phyloP scores from a whole-genome alignment of 768 basidiomycete species.

The Hericium rajendrae region DNA sequence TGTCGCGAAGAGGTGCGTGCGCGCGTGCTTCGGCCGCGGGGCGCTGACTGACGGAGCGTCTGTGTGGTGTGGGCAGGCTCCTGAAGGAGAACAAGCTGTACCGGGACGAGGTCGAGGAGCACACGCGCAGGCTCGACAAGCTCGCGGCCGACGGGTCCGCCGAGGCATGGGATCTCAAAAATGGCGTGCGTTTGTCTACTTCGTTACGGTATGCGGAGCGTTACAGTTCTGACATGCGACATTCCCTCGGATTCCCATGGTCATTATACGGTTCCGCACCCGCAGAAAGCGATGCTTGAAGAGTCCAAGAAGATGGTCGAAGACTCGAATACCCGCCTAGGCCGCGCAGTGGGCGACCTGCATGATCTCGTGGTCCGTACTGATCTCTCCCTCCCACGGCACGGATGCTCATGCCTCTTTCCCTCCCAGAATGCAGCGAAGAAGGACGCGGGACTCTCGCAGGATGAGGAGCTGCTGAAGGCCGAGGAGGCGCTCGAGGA shows the following conservation, averaged over 20 bases:
- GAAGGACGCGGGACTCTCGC: constrained; percentile 27
- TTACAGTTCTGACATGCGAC: no score
- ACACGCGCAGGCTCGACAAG: constrained; percentile 49
- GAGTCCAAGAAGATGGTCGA: constrained; percentile 75
- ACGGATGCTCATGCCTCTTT: background rate
- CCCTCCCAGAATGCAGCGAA: constrained; percentile 32
- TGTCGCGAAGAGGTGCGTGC: constrained; percentile 46
- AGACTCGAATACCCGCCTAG: constrained; percentile 52
- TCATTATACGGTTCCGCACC: background rate
- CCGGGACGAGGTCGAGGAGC: constrained; percentile 51
- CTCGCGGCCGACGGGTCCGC: constrained; percentile 39
- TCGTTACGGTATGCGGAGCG: no score
- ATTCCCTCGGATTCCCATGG: no score
- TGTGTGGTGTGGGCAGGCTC: constrained; percentile 13
- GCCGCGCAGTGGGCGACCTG: constrained; percentile 52
- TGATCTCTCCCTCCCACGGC: background rate
- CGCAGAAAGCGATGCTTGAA: constrained; percentile 29
- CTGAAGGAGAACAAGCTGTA: constrained; percentile 61
- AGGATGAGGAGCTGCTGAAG: constrained; percentile 25
- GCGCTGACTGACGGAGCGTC: background rate
- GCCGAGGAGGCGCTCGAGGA: constrained; percentile 52
- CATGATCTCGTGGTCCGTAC: constrained; percentile 55
- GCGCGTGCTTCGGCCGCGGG: background rate
- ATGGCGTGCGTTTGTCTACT: constrained; percentile 40
- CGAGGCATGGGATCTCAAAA: constrained; percentile 71